These are phyloP conservation scores for Jasminum sambac DNA, from an alignment of 257 asterid species.

Conservation along the genomic window DNA sequence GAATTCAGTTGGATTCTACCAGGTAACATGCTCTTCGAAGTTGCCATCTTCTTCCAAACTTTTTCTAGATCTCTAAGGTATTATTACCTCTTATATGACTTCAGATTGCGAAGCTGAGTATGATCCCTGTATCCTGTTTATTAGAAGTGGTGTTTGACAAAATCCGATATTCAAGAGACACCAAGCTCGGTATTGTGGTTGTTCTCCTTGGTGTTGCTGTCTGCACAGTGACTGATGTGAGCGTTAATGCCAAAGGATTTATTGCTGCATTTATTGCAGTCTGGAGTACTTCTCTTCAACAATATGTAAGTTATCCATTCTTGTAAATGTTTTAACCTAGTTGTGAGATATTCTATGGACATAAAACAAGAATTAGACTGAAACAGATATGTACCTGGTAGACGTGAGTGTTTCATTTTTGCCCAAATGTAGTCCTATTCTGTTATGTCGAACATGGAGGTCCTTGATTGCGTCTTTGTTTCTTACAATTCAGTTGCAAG, in stretches of 20 bases:
- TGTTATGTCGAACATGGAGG: background rate
- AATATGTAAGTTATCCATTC: constrained; percentile 69
- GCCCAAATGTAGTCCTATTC: constrained; percentile 3
- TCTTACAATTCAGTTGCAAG: constrained; percentile 19
- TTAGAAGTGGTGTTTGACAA: constrained; percentile 82
- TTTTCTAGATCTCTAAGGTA: constrained; percentile 16
- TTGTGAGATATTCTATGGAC: background rate
- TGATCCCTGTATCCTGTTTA: constrained; percentile 96
- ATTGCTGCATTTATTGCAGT: constrained; percentile 89
- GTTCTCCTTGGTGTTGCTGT: constrained; percentile 95
- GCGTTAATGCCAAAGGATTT: constrained; percentile 88
- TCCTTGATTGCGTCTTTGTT: background rate
- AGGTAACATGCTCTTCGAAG: constrained; percentile 48
- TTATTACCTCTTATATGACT: constrained; percentile 18
- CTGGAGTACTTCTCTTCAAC: constrained; percentile 92
- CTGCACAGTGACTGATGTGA: constrained; percentile 92
- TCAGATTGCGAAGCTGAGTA: constrained; percentile 96
- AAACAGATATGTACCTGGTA: background rate
- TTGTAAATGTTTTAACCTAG: constrained; percentile 5
- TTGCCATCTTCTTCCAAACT: constrained; percentile 1
- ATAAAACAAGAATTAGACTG: background rate
- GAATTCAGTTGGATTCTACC: constrained; percentile 99
- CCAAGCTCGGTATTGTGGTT: constrained; percentile 80
- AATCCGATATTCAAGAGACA: constrained; percentile 85
- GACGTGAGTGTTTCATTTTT: constrained; percentile 20